Percentiles rank a stretch among this genome's conserved stretches.
phyloP scores from a whole-genome alignment of 768 basidiomycete species.

The Rhizopogon rudus region DNA sequence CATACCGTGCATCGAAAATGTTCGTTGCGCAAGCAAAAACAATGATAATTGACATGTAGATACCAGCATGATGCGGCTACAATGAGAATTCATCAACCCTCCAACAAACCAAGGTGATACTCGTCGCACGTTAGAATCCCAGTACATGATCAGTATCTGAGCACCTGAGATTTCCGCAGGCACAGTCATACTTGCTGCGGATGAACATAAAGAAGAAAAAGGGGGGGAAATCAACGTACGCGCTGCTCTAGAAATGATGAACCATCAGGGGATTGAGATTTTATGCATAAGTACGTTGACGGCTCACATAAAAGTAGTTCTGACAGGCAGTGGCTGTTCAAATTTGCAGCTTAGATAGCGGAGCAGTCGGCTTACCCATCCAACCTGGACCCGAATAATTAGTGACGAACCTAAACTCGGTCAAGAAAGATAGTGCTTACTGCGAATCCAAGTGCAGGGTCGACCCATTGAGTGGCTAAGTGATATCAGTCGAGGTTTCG shows the following conservation, averaged over 20 bases:
- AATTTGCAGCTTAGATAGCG: too few species aligned
- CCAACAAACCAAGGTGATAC: not conserved
- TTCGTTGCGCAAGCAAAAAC: conserved; percentile 56
- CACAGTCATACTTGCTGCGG: conserved; percentile 42
- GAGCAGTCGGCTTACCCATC: conserved; percentile 33
- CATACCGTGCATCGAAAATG: conserved; percentile 62
- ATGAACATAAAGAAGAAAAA: not conserved
- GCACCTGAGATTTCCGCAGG: conserved; percentile 77
- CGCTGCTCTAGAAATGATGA: not conserved
- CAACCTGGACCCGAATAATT: conserved; percentile 10
- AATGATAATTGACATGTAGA: conserved; percentile 56
- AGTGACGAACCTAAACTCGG: not conserved
- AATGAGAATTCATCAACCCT: not conserved
- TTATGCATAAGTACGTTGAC: conserved; percentile 30
- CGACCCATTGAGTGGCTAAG: conserved; percentile 51
- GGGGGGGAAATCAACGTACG: not conserved
- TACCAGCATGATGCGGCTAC: conserved; percentile 44
- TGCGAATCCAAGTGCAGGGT: conserved; percentile 56
- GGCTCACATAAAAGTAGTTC: conserved; percentile 52
- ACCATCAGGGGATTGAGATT: not conserved
- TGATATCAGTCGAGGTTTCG: not conserved
- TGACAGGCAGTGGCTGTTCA: conserved; percentile 9
- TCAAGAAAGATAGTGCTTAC: conserved; percentile 28
- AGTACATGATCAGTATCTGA: conserved; percentile 64
- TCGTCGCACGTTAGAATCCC: conserved; percentile 55